These are phyloP conservation scores for Leccinellum rugosiceps DNA, from an alignment of 768 basidiomycete species.

Conservation along the genomic window DNA sequence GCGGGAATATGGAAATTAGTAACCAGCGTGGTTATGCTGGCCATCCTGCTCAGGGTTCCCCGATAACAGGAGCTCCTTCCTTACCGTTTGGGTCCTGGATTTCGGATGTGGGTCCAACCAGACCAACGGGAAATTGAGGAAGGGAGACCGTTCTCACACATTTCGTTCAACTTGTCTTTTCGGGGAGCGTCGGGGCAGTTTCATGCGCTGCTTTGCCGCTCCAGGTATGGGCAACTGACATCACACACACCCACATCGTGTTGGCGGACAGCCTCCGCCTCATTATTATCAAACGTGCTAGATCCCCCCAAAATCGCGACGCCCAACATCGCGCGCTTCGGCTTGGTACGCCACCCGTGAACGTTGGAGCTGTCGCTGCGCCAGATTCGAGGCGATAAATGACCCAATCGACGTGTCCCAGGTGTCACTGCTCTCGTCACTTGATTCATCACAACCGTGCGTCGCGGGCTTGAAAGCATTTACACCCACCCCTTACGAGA, in stretches of 20 bases:
- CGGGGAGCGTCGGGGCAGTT: background rate
- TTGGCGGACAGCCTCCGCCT: conserved; percentile 4
- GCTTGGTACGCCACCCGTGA: background rate
- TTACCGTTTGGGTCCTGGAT: background rate
- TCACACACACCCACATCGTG: conserved; percentile 4
- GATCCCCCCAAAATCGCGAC: background rate
- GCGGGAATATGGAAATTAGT: background rate
- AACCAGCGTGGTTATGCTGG: background rate
- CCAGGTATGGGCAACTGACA: background rate
- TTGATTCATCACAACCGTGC: background rate
- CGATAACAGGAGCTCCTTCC: background rate
- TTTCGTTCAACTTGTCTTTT: conserved; percentile 17
- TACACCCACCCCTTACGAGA: conserved; percentile 17
- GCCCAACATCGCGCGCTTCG: background rate
- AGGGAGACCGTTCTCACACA: conserved; percentile 15
- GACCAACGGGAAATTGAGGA: background rate
- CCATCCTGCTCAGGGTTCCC: background rate
- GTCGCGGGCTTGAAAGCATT: background rate
- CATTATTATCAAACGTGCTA: background rate
- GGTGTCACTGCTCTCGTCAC: background rate
- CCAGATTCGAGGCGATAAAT: background rate
- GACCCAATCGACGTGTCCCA: background rate
- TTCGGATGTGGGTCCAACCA: background rate
- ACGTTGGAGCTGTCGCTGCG: background rate
- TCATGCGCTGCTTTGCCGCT: background rate